Percentiles rank a stretch among this genome's conserved stretches.
phyloP scores from a whole-genome alignment of 768 basidiomycete species.

The Omphalotus guepiniiformis region DNA sequence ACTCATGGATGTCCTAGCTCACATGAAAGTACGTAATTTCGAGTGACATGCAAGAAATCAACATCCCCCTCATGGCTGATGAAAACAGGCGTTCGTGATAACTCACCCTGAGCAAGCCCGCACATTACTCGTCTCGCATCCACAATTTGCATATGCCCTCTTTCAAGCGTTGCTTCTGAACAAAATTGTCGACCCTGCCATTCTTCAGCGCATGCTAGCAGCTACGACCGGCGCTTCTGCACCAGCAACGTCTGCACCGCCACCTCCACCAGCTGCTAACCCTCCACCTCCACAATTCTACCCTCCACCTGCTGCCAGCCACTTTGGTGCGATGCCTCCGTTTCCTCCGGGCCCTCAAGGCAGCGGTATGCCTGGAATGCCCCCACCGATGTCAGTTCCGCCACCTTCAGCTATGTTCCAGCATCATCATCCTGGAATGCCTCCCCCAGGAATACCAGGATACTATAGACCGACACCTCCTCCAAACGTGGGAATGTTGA shows the following conservation, averaged over 20 bases:
- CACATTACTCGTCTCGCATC: slow-evolving; percentile 72
- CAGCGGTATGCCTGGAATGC: neutral
- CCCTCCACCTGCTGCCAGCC: slow-evolving; percentile 13
- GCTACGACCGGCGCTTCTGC: slow-evolving; percentile 21
- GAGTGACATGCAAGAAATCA: slow-evolving; percentile 6
- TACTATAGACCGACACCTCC: slow-evolving; percentile 5
- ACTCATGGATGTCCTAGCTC: slow-evolving; percentile 90
- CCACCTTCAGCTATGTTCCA: neutral
- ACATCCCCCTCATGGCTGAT: slow-evolving; percentile 12
- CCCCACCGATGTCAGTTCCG: slow-evolving; percentile 2
- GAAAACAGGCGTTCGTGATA: slow-evolving; percentile 83
- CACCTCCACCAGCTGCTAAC: slow-evolving; percentile 20
- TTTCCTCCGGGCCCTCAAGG: neutral
- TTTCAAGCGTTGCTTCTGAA: slow-evolving; percentile 93
- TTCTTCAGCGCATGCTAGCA: slow-evolving; percentile 66
- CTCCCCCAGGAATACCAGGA: neutral
- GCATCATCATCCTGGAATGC: neutral
- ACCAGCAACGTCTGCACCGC: slow-evolving; percentile 18
- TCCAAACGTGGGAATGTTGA: neutral
- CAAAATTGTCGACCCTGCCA: slow-evolving; percentile 86
- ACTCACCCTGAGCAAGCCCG: slow-evolving; percentile 89
- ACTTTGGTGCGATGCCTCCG: neutral
- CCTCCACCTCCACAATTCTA: slow-evolving; percentile 24
- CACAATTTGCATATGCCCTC: slow-evolving; percentile 92
- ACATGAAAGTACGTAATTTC: slow-evolving; percentile 81